phyloP scores from a whole-genome alignment of 805 yeast species.

The Clavispora carvajalis region DNA sequence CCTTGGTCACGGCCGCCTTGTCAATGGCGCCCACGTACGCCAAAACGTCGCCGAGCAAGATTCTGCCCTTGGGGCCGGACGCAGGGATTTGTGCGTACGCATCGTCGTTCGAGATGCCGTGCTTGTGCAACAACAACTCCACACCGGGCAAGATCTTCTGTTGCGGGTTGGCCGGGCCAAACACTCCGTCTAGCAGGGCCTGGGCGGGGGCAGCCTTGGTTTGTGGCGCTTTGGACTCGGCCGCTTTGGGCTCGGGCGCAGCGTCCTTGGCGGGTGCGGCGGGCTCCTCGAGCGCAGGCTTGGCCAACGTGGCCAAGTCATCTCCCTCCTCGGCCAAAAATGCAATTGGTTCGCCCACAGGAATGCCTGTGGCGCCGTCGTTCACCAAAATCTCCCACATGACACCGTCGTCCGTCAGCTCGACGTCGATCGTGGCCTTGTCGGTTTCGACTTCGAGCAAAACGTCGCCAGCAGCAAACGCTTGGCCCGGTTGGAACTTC shows the following conservation, averaged over 20 bases:
- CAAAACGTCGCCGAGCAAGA: slow-evolving; percentile 87
- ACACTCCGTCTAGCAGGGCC: slow-evolving; percentile 7
- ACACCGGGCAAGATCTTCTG: slow-evolving; percentile 82
- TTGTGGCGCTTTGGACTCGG: too few species aligned
- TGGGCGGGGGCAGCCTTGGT: slow-evolving; percentile 2
- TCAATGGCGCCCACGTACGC: slow-evolving; percentile 75
- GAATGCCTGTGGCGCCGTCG: slow-evolving; percentile 74
- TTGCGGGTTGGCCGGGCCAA: slow-evolving; percentile 51
- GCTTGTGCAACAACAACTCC: slow-evolving; percentile 51
- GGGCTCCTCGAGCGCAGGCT: slow-evolving; percentile 40
- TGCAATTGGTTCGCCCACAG: slow-evolving; percentile 90
- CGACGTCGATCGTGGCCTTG: slow-evolving; percentile 78
- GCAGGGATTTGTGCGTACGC: slow-evolving; percentile 72
- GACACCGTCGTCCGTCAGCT: slow-evolving; percentile 88
- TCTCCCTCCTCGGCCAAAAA: slow-evolving; percentile 84
- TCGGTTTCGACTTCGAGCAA: slow-evolving; percentile 81
- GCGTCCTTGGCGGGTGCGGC: slow-evolving; percentile 14
- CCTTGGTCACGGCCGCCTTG: slow-evolving; percentile 43
- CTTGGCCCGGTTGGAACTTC: slow-evolving; percentile 70
- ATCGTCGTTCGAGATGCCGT: slow-evolving; percentile 61
- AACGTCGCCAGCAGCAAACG: slow-evolving; percentile 77
- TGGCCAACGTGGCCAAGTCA: slow-evolving; percentile 58
- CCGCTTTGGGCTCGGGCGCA: slow-evolving; percentile 8
- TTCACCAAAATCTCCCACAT: slow-evolving; percentile 67
- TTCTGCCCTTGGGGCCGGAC: slow-evolving; percentile 83